phyloP scores from a whole-genome alignment of 495 filamentous ascomycete species.

The Articulospora tetracladia region DNA sequence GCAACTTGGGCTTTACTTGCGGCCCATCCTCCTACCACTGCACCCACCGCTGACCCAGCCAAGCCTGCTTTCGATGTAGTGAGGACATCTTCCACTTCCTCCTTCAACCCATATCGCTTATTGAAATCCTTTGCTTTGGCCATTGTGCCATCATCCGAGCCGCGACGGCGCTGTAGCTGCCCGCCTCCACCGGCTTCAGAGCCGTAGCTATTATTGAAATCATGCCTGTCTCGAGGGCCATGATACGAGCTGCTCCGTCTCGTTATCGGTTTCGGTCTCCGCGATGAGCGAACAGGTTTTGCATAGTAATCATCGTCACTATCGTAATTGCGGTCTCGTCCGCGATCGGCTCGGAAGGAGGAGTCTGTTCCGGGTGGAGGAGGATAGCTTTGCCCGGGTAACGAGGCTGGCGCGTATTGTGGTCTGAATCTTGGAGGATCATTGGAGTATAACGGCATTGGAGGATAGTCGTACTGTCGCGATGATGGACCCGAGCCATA shows the following conservation, averaged over 20 bases:
- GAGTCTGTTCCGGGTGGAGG: not conserved
- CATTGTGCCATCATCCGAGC: not conserved
- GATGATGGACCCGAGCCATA: not conserved
- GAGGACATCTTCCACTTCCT: conserved; percentile 8
- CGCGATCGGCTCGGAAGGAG: not conserved
- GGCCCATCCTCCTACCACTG: conserved; percentile 21
- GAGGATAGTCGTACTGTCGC: not conserved
- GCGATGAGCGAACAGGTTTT: not conserved
- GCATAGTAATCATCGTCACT: conserved; percentile 8
- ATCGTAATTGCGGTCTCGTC: not conserved
- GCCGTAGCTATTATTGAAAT: not conserved
- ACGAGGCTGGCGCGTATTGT: conserved; percentile 8
- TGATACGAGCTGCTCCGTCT: conserved; percentile 18
- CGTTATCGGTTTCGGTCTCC: conserved; percentile 4
- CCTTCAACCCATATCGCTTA: conserved; percentile 11
- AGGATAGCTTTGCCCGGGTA: not conserved
- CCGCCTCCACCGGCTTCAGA: not conserved
- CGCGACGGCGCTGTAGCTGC: not conserved
- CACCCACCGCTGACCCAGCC: conserved; percentile 14
- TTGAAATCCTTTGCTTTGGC: conserved; percentile 7
- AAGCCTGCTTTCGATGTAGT: conserved; percentile 13
- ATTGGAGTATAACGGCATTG: not conserved
- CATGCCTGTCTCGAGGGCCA: not conserved
- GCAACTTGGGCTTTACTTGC: conserved; percentile 16
- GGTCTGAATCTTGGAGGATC: conserved; percentile 9